Evolutionary conservation across 176 grass and related monocot genomes (phyloP).

Genomic region (Urochloa ruziziensis): DNA sequence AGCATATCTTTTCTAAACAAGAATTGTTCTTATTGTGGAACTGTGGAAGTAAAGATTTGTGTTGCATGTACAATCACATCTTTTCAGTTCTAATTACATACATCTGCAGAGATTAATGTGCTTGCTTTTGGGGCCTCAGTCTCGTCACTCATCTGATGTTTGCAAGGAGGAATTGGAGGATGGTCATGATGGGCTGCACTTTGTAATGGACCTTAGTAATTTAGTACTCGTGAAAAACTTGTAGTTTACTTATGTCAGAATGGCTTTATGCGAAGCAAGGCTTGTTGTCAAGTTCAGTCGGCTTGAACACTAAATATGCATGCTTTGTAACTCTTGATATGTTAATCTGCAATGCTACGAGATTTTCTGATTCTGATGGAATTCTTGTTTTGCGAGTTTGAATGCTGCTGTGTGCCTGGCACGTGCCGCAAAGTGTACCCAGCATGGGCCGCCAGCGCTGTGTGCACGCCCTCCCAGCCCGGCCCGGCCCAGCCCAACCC

Average conservation of each 20-base stretch:
- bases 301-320: background rate
- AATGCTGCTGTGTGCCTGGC: background rate
- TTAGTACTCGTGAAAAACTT: background rate
- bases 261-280: background rate
- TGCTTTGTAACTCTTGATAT: background rate
- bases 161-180: background rate
- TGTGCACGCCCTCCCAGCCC: background rate
- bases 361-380: background rate
- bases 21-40: background rate
- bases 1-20: background rate
- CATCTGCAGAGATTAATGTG: background rate
- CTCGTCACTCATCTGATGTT: background rate
- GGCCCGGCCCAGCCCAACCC: background rate
- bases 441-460: too few species aligned
- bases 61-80: background rate
- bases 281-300: background rate
- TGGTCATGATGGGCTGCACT: background rate
- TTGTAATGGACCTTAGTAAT: background rate
- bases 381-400: background rate
- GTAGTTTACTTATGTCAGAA: background rate
- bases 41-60: background rate
- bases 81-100: constrained; percentile 1
- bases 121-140: background rate
- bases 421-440: too few species aligned
- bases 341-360: background rate